These are phyloP conservation scores for Secale cereale DNA, from an alignment of 176 grass and related monocot species.

Conservation along the genomic window DNA sequence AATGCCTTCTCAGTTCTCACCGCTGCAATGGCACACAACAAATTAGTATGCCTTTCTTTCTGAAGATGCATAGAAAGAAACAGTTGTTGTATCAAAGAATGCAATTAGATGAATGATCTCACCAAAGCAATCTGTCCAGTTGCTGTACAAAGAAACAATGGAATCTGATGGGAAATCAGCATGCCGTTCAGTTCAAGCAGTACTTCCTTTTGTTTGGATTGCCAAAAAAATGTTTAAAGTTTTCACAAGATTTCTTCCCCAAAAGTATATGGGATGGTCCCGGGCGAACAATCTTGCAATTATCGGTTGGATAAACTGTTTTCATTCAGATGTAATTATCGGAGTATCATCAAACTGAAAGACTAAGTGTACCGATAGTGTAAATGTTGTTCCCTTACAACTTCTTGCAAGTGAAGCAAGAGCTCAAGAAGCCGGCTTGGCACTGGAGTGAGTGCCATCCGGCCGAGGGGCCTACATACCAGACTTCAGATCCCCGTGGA, in stretches of 20 bases:
- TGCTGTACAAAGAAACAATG: background rate
- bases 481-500: no score
- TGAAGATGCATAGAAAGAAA: background rate
- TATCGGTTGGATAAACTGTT: background rate
- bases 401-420: conserved; percentile 77
- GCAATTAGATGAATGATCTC: background rate
- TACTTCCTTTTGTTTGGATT: background rate
- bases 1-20: conserved; percentile 90
- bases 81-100: background rate
- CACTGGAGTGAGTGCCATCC: no score
- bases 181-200: background rate
- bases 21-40: conserved; percentile 64
- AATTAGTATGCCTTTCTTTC: conserved; percentile 1
- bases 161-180: background rate
- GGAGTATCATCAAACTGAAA: background rate
- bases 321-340: no score
- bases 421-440: no score
- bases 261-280: no score
- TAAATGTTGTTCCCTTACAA: conserved; percentile 76
- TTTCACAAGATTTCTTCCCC: background rate
- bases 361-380: conserved; percentile 59
- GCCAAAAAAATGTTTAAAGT: background rate
- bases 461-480: no score
- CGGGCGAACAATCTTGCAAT: background rate
- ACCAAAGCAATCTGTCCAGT: background rate